Evolutionary conservation across 345 rosid species (phyloP), one percentile per base, ranked within the genome.

Genomic region (Jatropha curcas): DNA sequence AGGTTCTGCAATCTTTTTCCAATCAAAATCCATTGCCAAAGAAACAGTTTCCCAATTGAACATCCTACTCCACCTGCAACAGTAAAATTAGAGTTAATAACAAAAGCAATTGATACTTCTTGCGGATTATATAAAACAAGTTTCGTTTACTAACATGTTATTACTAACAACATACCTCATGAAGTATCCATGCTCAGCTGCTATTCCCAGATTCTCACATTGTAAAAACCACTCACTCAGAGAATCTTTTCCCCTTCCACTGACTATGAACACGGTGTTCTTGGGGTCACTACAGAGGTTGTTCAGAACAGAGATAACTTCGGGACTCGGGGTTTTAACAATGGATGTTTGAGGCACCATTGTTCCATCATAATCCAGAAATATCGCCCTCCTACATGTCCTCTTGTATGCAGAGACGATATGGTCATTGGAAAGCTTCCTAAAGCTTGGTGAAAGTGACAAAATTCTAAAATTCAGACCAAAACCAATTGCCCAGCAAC

Each of bases 1-100:
- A 55, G 92, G 92, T 67, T 80, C 87, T 13, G 79, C 87, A 4
- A 79, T 71, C 20, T 28, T 88, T 79, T 84, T 88, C 92, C 92
- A 88, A 34, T 79, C 87, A 70, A 84, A 83, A 79, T 88, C 86
- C 37, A 41, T 64, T 17, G 71, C 77, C 7, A 82, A 52, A 34
- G 74, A 58, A 74, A 84, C 73, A 11, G 79, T 86, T 76, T 86
- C 90, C 92, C 92, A 88, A 14, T 77, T 74, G 31, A 83, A 82
- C 41, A 62, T 65, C 72, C 65, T 81, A 55, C 43, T 86, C 92
- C 90, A 86, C 81, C 92, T 88, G 76, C 61, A 74, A 50, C 27
- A 72, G 43, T 2, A 59, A 70, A 30, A 56, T 46, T 27, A 34
- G 46, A n/a, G 1, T 10, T 31, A 30, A 56, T 46, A 43, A 24